Evolutionary conservation across 2,329 filamentous ascomycete genomes (phyloP), one percentile per base, ranked within the genome.

Genomic region (Pyrenophora seminiperda): DNA sequence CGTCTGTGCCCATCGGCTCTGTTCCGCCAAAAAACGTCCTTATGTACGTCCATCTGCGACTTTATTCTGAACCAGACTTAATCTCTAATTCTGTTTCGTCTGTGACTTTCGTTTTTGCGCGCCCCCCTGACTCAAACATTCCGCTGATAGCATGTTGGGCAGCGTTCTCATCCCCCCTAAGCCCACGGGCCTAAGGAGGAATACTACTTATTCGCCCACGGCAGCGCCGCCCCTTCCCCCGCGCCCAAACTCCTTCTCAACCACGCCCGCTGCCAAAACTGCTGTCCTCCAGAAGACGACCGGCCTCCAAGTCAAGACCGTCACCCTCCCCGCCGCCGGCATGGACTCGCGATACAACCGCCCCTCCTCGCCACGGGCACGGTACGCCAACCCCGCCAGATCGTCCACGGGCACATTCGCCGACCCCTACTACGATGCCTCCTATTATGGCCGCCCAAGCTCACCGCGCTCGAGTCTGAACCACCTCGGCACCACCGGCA

Each of bases 391-490:
- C 39, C 71, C 71, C 5, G 70, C 59, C 3, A 59, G 72, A 38
- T 63, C 71, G 15, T 73, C 72, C 27, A 73, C 71, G 3, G 72
- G 71, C 45, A 72, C 68, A 11, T 73, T 73, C 15, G 55, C 51
- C 32, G 70, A 72, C 43, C 63, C 66, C 20, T 70, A 71, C 50
- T 63, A 69, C 43, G 63, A 70, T 48, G 45, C 60, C 11, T 58
- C 65, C 4, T 67, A 70, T 53, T 64, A 66, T 56, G 61, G 48
- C 53, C 65, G 67, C 15, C 64, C 61, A 34, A 61, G 54, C 43
- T 73, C 71, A 7, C 72, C 72, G 2, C 63, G 71, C 22, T 58
- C 67, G 2, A 73, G 71, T 47, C 69, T 42, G 46, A 70, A 73
- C 41, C 63, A 69, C 33, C 47, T 74, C 18, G 56, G 53, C 5